A percentile compares a stretch with the other conserved stretches of the same genome.
Evolutionary conservation across 1,284 basidiomycete genomes (phyloP).

Genomic region (Cutaneotrichosporon dermatis): DNA sequence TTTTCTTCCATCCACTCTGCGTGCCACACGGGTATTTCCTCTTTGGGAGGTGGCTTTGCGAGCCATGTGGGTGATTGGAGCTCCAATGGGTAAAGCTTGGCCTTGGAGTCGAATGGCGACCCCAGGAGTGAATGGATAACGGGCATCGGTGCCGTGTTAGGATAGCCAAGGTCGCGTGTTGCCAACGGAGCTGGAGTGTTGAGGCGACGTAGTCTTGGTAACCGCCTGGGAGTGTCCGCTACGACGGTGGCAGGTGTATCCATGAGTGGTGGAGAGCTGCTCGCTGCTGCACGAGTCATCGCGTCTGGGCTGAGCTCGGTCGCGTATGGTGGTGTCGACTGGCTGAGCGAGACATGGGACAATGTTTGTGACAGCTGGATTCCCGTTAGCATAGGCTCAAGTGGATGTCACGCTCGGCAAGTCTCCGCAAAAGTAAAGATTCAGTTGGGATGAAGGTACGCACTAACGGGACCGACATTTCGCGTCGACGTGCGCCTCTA

Average conservation of each 20-base stretch:
- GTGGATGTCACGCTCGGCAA: too few relatives aligned
- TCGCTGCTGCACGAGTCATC: conserved; percentile 7
- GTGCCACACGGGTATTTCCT: conserved; percentile 1
- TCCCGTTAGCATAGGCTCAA: not conserved
- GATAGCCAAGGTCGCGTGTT: conserved; percentile 16
- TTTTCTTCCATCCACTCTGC: conserved; percentile 7
- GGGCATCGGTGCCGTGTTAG: conserved; percentile 37
- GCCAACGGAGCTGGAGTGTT: conserved; percentile 13
- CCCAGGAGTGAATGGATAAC: conserved; percentile 36
- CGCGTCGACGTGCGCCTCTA: conserved; percentile 24
- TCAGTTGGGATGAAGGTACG: conserved; percentile 5
- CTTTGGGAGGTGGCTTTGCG: not conserved
- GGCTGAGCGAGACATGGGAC: conserved; percentile 38
- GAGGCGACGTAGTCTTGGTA: conserved; percentile 2
- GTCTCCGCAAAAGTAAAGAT: too few relatives aligned
- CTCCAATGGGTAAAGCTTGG: not conserved
- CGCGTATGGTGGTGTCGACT: conserved; percentile 19
- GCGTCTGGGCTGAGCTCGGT: conserved; percentile 7
- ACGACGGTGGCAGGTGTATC: conserved; percentile 6
- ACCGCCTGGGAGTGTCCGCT: conserved; percentile 9
- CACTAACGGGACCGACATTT: conserved; percentile 42
- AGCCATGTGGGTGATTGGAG: conserved; percentile 3
- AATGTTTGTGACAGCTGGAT: conserved; percentile 37
- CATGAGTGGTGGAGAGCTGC: conserved; percentile 12
- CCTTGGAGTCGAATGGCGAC: conserved; percentile 35